These are phyloP conservation scores for Theileria orientalis DNA, from an alignment of 169 alveolate genomes.

Conservation along the genomic window DNA sequence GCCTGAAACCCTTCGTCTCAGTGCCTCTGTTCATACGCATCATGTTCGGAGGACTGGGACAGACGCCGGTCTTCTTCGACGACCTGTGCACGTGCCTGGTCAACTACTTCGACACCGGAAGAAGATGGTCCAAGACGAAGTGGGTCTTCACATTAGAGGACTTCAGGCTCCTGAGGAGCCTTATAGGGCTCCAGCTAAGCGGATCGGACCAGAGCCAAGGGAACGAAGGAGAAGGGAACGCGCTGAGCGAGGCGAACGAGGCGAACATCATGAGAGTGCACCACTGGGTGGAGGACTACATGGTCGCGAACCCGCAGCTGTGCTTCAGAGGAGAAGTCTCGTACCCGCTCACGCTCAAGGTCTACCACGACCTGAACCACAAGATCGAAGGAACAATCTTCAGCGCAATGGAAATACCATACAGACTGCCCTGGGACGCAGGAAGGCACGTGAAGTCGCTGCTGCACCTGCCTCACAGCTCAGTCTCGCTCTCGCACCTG, in stretches of 20 bases:
- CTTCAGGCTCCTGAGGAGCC: slow-evolving; percentile 58
- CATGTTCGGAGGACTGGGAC: slow-evolving; percentile 69
- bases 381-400: slow-evolving; percentile 73
- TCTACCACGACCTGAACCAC: slow-evolving; percentile 71
- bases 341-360: slow-evolving; percentile 61
- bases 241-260: slow-evolving; percentile 11
- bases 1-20: slow-evolving; percentile 73
- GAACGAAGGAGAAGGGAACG: background rate
- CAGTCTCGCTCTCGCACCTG: slow-evolving; percentile 86
- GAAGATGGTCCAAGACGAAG: slow-evolving; percentile 72
- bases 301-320: slow-evolving; percentile 67
- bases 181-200: slow-evolving; percentile 66
- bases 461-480: slow-evolving; percentile 85
- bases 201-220: slow-evolving; percentile 4
- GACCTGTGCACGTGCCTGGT: slow-evolving; percentile 75
- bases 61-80: slow-evolving; percentile 77
- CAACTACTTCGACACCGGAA: slow-evolving; percentile 66
- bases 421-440: slow-evolving; percentile 87
- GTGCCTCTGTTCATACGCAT: slow-evolving; percentile 73
- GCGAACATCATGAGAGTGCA: slow-evolving; percentile 58
- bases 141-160: slow-evolving; percentile 76
- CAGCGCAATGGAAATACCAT: slow-evolving; percentile 65
- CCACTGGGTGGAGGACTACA: slow-evolving; percentile 74
- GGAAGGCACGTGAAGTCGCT: slow-evolving; percentile 87
- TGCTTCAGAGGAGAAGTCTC: slow-evolving; percentile 64